These are phyloP conservation scores for Vachellia collinsii DNA, from an alignment of 306 rosid genomes.

Conservation along the genomic window DNA sequence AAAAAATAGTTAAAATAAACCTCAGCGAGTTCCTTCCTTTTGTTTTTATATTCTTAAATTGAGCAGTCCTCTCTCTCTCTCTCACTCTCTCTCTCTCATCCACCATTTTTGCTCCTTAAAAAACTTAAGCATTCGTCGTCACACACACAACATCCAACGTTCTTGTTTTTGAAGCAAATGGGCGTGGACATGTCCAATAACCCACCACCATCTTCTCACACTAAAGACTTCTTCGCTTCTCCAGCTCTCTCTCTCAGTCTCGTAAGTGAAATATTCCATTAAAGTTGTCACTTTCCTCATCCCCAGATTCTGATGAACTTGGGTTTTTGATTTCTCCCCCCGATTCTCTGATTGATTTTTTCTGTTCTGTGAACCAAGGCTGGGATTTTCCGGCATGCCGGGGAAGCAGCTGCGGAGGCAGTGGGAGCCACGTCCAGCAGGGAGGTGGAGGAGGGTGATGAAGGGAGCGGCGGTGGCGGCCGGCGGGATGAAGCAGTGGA, in stretches of 20 bases:
- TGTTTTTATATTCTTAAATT: slow-evolving; percentile 97
- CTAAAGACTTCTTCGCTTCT: slow-evolving; percentile 86
- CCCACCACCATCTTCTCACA: slow-evolving; percentile 72
- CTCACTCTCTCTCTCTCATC: slow-evolving; percentile 28
- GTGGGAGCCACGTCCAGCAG: slow-evolving; percentile 31
- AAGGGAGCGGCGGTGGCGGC: slow-evolving; percentile 75
- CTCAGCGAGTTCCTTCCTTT: slow-evolving; percentile 51
- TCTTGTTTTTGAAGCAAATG: slow-evolving; percentile 52
- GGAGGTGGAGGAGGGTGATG: slow-evolving; percentile 89
- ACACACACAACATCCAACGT: slow-evolving; percentile 22
- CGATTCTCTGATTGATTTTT: neutral
- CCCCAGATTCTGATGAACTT: neutral
- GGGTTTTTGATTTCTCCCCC: neutral
- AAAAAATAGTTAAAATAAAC: slow-evolving; percentile 8
- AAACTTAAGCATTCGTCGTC: slow-evolving; percentile 37
- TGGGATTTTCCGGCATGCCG: slow-evolving; percentile 84
- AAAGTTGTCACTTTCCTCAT: neutral
- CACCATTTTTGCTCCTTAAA: slow-evolving; percentile 42
- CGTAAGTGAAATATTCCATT: slow-evolving; percentile 40
- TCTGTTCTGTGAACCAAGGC: slow-evolving; percentile 51
- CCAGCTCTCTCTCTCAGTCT: slow-evolving; percentile 98
- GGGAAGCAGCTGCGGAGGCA: slow-evolving; percentile 37
- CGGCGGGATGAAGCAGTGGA: slow-evolving; percentile 65
- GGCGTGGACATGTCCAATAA: slow-evolving; percentile 93
- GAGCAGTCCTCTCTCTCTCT: slow-evolving; percentile 17